Evolutionary conservation across 805 yeast species (phyloP).

Genomic region (Wickerhamomyces ciferrii): DNA sequence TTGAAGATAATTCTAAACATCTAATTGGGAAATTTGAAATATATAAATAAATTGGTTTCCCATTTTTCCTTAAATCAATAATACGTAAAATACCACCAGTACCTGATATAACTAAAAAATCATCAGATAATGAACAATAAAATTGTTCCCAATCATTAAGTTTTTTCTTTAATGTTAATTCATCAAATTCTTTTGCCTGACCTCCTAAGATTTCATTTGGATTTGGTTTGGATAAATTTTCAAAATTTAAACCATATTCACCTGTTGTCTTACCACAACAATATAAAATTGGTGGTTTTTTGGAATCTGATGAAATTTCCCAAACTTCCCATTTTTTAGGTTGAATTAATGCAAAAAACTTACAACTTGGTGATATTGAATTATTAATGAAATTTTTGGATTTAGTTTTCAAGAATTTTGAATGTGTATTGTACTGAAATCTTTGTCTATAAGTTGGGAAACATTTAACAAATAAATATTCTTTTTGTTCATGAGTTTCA

Average conservation of each 20-base stretch:
- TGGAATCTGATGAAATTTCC: constrained; percentile 41
- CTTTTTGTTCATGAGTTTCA: constrained; percentile 39
- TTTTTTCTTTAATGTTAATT: constrained; percentile 17
- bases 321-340: constrained; percentile 74
- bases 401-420: constrained; percentile 41
- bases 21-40: constrained; percentile 71
- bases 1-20: constrained; percentile 66
- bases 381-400: constrained; percentile 48
- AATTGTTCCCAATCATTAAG: constrained; percentile 55
- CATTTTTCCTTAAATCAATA: constrained; percentile 46
- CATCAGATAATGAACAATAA: constrained; percentile 52
- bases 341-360: constrained; percentile 58
- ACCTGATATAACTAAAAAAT: constrained; percentile 58
- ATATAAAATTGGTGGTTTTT: constrained; percentile 45
- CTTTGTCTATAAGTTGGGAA: constrained; percentile 77
- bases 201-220: constrained; percentile 15
- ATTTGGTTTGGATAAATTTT: constrained; percentile 26
- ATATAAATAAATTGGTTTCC: constrained; percentile 64
- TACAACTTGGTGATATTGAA: constrained; percentile 58
- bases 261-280: constrained; percentile 70
- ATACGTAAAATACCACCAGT: constrained; percentile 68
- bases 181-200: constrained; percentile 4
- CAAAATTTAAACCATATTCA: constrained; percentile 53
- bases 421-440: constrained; percentile 47
- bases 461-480: constrained; percentile 66